Evolutionary conservation across 2,329 filamentous ascomycete genomes (phyloP), one percentile per base, ranked within the genome.

Genomic region (Phialophora chinensis): DNA sequence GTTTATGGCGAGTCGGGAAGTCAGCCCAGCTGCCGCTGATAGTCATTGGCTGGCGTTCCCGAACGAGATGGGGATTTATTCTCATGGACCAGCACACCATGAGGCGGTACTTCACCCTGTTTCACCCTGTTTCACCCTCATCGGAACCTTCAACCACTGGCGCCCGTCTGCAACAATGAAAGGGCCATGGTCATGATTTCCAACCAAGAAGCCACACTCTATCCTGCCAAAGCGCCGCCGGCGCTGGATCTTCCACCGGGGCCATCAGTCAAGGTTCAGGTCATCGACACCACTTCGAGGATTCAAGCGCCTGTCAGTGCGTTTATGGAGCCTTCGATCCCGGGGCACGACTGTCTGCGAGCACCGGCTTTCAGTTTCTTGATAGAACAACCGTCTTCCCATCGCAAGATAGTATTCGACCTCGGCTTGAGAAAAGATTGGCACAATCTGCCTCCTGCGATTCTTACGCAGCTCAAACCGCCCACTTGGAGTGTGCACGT

Each of bases 341-440:
- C 33, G n/a, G 66, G 66, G 4, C 62, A 65, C 25, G 42, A 42
- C 3, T 17, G 14, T 50, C 52, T 68, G 33, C 23, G 49, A 5
- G 62, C 33, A 12, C 66, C 66, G 8, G 53, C 60, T 17, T 63
- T 63, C 60, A 56, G 54, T 50, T 68, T 68, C 55, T 35, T 68
- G 53, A 29, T 68, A 6, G 65, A 67, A 23, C 65, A 67, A 12
- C 38, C 47, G 12, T 49, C 49, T 11, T 55, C 55, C 14, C n/a
- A 47, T 17, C 55, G 63, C 5, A 66, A 70, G 42, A 33, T 71
- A 27, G 20, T 74, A 12, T 74, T 72, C 50, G 73, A 75, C 57
- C 67, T 75, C 1, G 73, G 73, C 11, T 57, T 73, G 3, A 62
- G 73, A 7, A 72, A 69, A 54, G 73, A 74, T 49, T 72, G 68